Percentiles rank a stretch among this genome's conserved stretches.
These are phyloP conservation scores for Starmerella vitae DNA, from an alignment of 805 yeast species.

Conservation along the genomic window DNA sequence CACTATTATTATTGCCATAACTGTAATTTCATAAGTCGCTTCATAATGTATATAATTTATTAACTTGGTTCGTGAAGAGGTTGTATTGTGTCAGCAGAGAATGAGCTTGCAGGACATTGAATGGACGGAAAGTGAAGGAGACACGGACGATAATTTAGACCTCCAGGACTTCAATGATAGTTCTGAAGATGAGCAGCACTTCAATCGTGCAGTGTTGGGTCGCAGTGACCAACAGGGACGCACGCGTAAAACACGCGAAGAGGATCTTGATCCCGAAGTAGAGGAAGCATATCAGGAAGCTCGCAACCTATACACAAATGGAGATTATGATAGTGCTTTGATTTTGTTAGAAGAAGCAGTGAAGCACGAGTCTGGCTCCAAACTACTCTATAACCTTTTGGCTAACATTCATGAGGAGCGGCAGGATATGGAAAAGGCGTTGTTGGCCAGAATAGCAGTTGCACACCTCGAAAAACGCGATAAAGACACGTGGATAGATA, in stretches of 20 bases:
- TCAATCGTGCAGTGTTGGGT: neutral
- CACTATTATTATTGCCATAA: constrained; percentile 35
- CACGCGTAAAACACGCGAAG: constrained; percentile 16
- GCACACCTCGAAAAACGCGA: constrained; percentile 61
- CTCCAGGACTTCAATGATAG: constrained; percentile 11
- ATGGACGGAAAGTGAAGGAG: constrained; percentile 19
- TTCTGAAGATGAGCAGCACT: constrained; percentile 11
- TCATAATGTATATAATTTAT: neutral
- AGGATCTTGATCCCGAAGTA: constrained; percentile 20
- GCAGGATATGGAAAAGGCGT: constrained; percentile 27
- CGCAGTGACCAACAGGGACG: neutral
- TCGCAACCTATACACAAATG: constrained; percentile 14
- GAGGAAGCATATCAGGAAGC: constrained; percentile 20
- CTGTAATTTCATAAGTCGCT: constrained; percentile 3
- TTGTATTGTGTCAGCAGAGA: neutral
- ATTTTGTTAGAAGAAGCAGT: constrained; percentile 25
- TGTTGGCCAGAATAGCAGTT: constrained; percentile 33
- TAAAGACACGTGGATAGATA: constrained; percentile 71
- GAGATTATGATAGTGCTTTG: constrained; percentile 23
- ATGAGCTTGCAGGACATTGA: constrained; percentile 10
- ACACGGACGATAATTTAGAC: constrained; percentile 15
- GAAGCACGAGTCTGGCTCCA: constrained; percentile 22
- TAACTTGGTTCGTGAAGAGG: neutral
- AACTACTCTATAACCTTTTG: constrained; percentile 24
- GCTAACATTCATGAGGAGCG: constrained; percentile 38